Evolutionary conservation across 2,329 filamentous ascomycete species (phyloP), one percentile per base, ranked within the genome.

Genomic region (Xylaria sp.): DNA sequence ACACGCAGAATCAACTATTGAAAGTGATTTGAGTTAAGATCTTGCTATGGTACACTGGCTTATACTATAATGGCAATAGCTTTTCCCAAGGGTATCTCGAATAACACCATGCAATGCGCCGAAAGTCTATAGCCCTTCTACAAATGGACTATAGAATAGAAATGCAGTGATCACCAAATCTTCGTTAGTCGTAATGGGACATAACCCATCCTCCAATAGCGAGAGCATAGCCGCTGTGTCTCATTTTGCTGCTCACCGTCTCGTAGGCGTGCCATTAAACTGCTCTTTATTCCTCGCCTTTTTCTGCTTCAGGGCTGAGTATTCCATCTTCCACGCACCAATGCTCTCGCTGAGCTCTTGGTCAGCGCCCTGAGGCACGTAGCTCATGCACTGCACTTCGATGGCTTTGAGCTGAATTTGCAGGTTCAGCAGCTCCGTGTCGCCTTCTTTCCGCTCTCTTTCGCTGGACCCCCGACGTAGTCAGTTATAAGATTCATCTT

Each of bases 371-470:
- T 82, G 78, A 5, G 86, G 81, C n/a, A 85, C 78, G 69, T 84
- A 82, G 70, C 78, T 77, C 44, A 81, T 82, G 76, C 85, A 85
- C 73, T 89, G 87, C 20, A 89, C 85, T 80, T 91, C 88, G 73
- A 91, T 85, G 25, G 86, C 88, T 72, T 89, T 88, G 70, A 90
- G 83, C 75, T 88, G 86, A 70, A 92, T 87, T 66, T 88, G 86
- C 51, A 90, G 83, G 76, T 88, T 88, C 54, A 86, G 84, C 34
- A 91, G 83, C 76, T 91, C 88, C 50, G 88, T 85, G 70, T 90
- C 87, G 74, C 86, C 86, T 73, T 86, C 83, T 58, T 85, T 81
- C 28, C 87, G 82, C 73, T 90, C 86, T 46, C 85, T 81, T 75
- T 88, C 88, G 73, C 85, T 90, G 18, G 4, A 68, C 5, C 68